These are phyloP conservation scores for Goffeauzyma gilvescens DNA, from an alignment of 768 basidiomycete genomes.

Conservation along the genomic window DNA sequence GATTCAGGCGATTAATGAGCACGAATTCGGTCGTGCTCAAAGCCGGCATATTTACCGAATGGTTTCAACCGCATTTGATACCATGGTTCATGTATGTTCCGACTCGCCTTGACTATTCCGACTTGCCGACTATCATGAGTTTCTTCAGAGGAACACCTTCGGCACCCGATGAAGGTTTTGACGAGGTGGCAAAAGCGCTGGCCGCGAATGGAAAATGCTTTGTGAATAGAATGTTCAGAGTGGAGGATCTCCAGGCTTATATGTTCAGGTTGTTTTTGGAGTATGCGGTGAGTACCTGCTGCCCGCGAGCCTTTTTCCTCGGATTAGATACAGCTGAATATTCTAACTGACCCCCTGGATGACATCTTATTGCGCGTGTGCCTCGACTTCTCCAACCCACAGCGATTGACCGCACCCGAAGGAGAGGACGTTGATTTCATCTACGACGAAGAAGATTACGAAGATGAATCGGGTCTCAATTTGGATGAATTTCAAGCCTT, in stretches of 20 bases:
- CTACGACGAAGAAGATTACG: no score
- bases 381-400: background rate
- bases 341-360: no score
- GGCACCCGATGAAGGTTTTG: constrained; percentile 31
- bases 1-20: constrained; percentile 29
- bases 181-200: constrained; percentile 32
- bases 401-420: constrained; percentile 5
- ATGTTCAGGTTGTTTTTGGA: constrained; percentile 33
- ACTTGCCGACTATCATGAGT: constrained; percentile 30
- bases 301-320: background rate
- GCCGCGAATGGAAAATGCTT: constrained; percentile 31
- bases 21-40: constrained; percentile 35
- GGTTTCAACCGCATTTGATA: constrained; percentile 31
- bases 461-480: no score
- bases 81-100: constrained; percentile 33
- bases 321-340: background rate
- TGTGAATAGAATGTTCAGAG: constrained; percentile 30
- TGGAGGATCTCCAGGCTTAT: constrained; percentile 30
- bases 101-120: constrained; percentile 29
- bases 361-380: no score
- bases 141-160: constrained; percentile 31
- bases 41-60: constrained; percentile 33
- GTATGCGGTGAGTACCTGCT: constrained; percentile 23
- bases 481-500: no score
- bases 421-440: constrained; percentile 6